phyloP scores from a whole-genome alignment of 148 eudicot species.

The Tetragonia tetragonoides region DNA sequence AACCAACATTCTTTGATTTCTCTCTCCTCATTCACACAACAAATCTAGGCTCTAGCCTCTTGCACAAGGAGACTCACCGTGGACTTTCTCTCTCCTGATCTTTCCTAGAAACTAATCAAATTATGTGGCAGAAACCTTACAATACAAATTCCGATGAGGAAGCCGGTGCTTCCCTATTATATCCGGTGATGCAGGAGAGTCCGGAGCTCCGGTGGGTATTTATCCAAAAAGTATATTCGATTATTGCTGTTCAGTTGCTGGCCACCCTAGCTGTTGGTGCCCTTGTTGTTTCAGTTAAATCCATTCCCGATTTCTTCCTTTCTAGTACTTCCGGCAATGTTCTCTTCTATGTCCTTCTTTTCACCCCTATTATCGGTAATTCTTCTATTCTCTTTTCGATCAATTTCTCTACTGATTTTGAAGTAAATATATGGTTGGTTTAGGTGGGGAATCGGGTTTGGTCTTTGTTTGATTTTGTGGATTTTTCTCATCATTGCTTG shows the following conservation, averaged over 20 bases:
- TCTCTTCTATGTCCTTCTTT: constrained; percentile 58
- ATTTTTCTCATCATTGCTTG: neutral
- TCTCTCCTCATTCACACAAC: neutral
- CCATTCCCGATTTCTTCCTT: constrained; percentile 56
- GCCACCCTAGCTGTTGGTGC: constrained; percentile 71
- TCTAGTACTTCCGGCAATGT: constrained; percentile 54
- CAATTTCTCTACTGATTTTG: neutral
- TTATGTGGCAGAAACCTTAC: constrained; percentile 51
- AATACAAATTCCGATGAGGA: constrained; percentile 59
- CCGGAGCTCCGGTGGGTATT: constrained; percentile 81
- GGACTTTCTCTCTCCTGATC: neutral
- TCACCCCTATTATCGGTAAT: constrained; percentile 66
- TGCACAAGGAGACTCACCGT: too few relatives aligned
- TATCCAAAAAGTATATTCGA: constrained; percentile 72
- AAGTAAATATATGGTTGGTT: neutral
- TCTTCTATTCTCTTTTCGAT: neutral
- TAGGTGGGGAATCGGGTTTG: neutral
- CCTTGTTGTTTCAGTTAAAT: constrained; percentile 56
- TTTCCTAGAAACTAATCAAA: neutral
- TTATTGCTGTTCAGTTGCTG: constrained; percentile 65
- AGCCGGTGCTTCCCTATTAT: constrained; percentile 39
- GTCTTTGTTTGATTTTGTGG: neutral
- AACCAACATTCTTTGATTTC: neutral
- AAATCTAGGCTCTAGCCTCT: too few relatives aligned
- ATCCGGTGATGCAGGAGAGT: constrained; percentile 62